These are phyloP conservation scores for Echria macrotheca DNA, from an alignment of 495 filamentous ascomycete species.

Conservation along the genomic window DNA sequence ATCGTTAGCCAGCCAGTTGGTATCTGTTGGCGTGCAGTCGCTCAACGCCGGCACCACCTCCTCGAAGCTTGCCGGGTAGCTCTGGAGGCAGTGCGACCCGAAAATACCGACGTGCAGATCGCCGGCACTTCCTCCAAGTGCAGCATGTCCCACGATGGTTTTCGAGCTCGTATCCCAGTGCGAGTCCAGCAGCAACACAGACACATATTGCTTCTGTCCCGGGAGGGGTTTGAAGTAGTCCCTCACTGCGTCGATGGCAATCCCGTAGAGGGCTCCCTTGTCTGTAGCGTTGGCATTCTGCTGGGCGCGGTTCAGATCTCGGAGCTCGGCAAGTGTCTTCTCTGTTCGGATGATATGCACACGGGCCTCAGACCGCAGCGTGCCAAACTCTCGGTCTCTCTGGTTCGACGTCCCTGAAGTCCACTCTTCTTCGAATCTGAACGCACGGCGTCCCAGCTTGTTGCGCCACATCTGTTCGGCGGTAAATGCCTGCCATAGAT, in stretches of 20 bases:
- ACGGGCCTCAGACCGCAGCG: constrained; percentile 84
- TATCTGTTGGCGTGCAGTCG: constrained; percentile 85
- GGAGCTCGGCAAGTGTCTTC: constrained; percentile 80
- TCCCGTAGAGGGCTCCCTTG: constrained; percentile 65
- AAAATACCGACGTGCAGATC: constrained; percentile 81
- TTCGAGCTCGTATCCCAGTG: constrained; percentile 75
- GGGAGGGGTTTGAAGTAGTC: constrained; percentile 65
- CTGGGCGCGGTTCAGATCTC: constrained; percentile 73
- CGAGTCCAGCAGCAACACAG: constrained; percentile 74
- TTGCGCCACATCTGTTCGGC: constrained; percentile 91
- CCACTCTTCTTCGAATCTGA: constrained; percentile 92
- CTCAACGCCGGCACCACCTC: constrained; percentile 80
- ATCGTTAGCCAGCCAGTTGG: constrained; percentile 74
- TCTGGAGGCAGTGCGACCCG: constrained; percentile 82
- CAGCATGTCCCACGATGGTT: constrained; percentile 73
- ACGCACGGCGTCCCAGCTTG: constrained; percentile 73
- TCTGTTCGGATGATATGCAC: constrained; percentile 74
- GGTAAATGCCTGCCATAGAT: constrained; percentile 94
- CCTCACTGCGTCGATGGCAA: constrained; percentile 69
- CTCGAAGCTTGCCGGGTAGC: constrained; percentile 77
- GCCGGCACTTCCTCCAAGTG: constrained; percentile 58
- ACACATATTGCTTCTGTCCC: constrained; percentile 81
- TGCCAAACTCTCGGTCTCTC: constrained; percentile 59
- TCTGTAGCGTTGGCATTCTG: constrained; percentile 63
- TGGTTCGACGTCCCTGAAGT: constrained; percentile 68